Conservation (phyloP, 768 basidiomycete species). For the Hemileccinum rubropunctum region DNA sequence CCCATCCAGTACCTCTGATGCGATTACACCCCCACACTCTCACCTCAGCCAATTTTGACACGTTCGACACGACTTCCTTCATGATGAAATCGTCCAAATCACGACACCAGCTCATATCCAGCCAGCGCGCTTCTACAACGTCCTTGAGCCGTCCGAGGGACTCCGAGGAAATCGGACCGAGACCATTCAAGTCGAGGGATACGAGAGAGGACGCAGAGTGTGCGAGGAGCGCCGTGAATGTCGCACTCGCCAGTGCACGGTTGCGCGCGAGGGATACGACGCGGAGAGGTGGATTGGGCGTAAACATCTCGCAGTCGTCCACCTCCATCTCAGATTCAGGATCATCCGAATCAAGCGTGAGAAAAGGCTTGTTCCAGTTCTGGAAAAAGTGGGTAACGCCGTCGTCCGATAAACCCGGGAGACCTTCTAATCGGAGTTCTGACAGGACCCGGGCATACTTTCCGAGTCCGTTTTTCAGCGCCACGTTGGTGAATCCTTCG, state of each 20-base stretch:
- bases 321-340: conserved; percentile 18
- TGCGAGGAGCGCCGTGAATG: conserved; percentile 60
- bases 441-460: conserved; percentile 46
- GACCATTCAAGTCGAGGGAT: conserved; percentile 71
- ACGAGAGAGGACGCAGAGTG: conserved; percentile 64
- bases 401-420: conserved; percentile 64
- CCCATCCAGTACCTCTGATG: conserved; percentile 44
- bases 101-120: conserved; percentile 88
- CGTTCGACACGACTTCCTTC: conserved; percentile 57
- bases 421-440: conserved; percentile 51
- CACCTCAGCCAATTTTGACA: conserved; percentile 40
- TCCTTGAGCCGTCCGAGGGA: conserved; percentile 38
- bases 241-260: conserved; percentile 44
- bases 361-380: conserved; percentile 39
- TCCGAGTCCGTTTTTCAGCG: conserved; percentile 60
- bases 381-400: conserved; percentile 71
- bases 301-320: conserved; percentile 11
- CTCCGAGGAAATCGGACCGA: conserved; percentile 59
- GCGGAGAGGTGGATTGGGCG: conserved; percentile 45
- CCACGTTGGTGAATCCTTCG: conserved; percentile 52
- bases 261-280: conserved; percentile 65
- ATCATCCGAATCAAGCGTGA: conserved; percentile 8
- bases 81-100: conserved; percentile 80
- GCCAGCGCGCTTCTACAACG: conserved; percentile 43
- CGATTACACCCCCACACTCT: conserved; percentile 56